Evolutionary conservation across 202 grass and related monocot genomes (phyloP).

Genomic region (Bolboschoenoplectus hybrid): DNA sequence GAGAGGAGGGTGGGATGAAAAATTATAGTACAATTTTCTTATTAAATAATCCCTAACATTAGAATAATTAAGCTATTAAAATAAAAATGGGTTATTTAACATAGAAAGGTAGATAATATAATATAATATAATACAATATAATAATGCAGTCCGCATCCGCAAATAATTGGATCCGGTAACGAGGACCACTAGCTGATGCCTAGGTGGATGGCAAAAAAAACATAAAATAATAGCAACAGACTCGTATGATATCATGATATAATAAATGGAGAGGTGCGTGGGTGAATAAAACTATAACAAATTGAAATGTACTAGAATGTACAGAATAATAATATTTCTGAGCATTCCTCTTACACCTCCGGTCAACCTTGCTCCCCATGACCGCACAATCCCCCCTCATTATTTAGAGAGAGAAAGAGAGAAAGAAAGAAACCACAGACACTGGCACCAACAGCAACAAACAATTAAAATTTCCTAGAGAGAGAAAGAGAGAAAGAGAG

Average conservation of each 20-base stretch:
- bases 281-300: slow-evolving; percentile 13
- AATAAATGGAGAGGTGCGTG: slow-evolving; percentile 7
- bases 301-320: slow-evolving; percentile 37
- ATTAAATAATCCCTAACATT: too few relatives aligned
- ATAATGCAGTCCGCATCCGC: neutral
- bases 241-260: neutral
- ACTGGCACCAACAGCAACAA: slow-evolving; percentile 23
- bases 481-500: neutral
- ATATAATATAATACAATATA: neutral
- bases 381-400: slow-evolving; percentile 38
- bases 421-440: neutral
- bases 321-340: slow-evolving; percentile 44
- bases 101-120: too few relatives aligned
- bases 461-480: slow-evolving; percentile 32
- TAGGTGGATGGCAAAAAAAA: slow-evolving; percentile 8
- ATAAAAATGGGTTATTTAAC: too few relatives aligned
- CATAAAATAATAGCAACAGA: neutral
- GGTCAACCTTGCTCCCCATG: slow-evolving; percentile 41
- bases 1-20: too few relatives aligned
- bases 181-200: slow-evolving; percentile 20
- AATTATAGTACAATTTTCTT: neutral
- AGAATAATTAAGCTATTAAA: too few relatives aligned
- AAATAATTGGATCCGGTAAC: neutral
- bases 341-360: slow-evolving; percentile 40
- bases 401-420: slow-evolving; percentile 41